Percentiles rank a stretch among this genome's conserved stretches.
Evolutionary conservation across 1,139 yeast genomes (phyloP).

Genomic region (Yamadazyma songkhlaensis): DNA sequence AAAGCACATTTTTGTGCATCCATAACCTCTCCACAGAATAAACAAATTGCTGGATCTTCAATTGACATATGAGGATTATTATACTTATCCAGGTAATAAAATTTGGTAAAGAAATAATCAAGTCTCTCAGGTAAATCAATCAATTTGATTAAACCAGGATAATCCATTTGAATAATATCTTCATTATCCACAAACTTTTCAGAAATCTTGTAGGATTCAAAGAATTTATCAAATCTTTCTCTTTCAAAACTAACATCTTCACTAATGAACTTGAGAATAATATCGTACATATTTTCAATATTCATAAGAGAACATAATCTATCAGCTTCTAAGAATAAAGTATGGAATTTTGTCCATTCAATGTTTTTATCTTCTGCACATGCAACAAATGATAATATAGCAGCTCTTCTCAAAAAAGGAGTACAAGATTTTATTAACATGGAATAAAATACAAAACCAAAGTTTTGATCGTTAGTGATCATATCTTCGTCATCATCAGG

Average conservation of each 20-base stretch:
- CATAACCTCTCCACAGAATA: conserved; percentile 73
- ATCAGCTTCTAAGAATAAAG: conserved; percentile 52
- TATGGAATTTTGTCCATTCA: conserved; percentile 17
- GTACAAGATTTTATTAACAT: conserved; percentile 56
- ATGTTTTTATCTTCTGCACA: conserved; percentile 54
- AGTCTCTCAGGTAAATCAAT: conserved; percentile 63
- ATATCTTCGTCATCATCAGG: conserved; percentile 13
- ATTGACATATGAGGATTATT: conserved; percentile 41
- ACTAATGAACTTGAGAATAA: conserved; percentile 16
- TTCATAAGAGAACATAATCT: conserved; percentile 53
- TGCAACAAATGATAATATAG: conserved; percentile 56
- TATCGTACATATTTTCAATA: conserved; percentile 31
- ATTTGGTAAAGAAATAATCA: conserved; percentile 66
- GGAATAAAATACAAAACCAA: conserved; percentile 46
- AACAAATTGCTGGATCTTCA: conserved; percentile 82
- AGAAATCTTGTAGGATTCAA: conserved; percentile 10
- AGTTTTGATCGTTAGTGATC: conserved; percentile 16
- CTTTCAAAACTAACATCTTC: conserved; percentile 14
- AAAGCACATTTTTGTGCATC: conserved; percentile 61
- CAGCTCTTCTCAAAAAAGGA: conserved; percentile 67
- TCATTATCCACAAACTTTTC: conserved; percentile 5
- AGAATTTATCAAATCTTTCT: conserved; percentile 19
- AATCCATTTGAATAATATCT: conserved; percentile 38
- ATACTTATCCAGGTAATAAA: conserved; percentile 46
- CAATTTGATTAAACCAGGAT: conserved; percentile 64